Evolutionary conservation across 2,329 filamentous ascomycete species (phyloP).

Genomic region (Macrophomina tecta): DNA sequence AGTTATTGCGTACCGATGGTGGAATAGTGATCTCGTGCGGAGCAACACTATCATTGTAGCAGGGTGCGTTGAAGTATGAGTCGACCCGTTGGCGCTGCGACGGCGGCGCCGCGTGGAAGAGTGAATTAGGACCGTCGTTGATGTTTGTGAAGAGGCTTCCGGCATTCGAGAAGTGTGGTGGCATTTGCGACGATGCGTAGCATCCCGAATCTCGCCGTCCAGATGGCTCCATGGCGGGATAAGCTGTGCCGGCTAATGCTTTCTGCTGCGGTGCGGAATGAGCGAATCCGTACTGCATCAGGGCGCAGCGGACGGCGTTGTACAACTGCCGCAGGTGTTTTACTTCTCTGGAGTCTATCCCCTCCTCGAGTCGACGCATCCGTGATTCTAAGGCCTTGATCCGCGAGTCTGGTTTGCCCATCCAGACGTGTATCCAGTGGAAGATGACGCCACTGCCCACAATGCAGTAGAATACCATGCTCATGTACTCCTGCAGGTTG

Average conservation of each 20-base stretch:
- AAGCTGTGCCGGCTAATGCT: background rate
- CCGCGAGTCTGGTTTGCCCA: constrained; percentile 24
- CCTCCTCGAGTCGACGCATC: constrained; percentile 23
- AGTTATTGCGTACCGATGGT: constrained; percentile 7
- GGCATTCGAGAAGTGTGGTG: background rate
- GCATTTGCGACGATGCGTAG: background rate
- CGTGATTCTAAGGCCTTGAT: constrained; percentile 15
- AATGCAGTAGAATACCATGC: constrained; percentile 26
- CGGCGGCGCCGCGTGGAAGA: constrained; percentile 8
- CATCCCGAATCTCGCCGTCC: constrained; percentile 14
- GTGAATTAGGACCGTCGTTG: constrained; percentile 13
- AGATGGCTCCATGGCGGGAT: background rate
- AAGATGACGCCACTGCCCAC: constrained; percentile 19
- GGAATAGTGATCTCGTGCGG: constrained; percentile 14
- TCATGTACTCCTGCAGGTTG: constrained; percentile 25
- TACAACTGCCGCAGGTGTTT: constrained; percentile 20
- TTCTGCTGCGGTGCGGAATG: constrained; percentile 21
- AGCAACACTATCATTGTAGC: constrained; percentile 5
- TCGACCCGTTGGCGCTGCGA: constrained; percentile 4
- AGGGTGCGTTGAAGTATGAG: constrained; percentile 8
- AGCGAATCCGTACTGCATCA: constrained; percentile 12
- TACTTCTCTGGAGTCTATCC: constrained; percentile 14
- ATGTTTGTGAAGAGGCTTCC: constrained; percentile 10
- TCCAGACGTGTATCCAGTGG: constrained; percentile 28
- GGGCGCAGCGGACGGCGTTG: constrained; percentile 9